A percentile compares a stretch with the other conserved stretches of the same genome.
These are phyloP conservation scores for Tuber melanosporum DNA, from an alignment of 495 filamentous ascomycete species.

Conservation along the genomic window DNA sequence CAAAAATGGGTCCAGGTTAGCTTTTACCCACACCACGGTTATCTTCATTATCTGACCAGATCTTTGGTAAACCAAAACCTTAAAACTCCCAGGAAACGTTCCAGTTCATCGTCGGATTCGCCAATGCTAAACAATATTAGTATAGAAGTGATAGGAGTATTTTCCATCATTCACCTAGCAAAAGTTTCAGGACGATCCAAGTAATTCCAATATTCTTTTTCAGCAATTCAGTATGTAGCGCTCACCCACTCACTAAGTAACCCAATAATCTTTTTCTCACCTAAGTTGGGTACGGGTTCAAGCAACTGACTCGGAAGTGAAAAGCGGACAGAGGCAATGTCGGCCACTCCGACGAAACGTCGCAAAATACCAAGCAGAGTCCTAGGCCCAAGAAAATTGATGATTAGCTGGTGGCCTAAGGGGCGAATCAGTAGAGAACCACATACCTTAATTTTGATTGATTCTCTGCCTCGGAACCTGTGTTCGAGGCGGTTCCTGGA, in stretches of 20 bases:
- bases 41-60: conserved; percentile 50
- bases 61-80: conserved; percentile 99
- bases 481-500: conserved; percentile 33
- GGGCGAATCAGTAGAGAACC: neutral
- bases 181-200: conserved; percentile 93
- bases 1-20: neutral
- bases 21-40: neutral
- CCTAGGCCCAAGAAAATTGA: conserved; percentile 12
- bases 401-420: conserved; percentile 10
- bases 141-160: conserved; percentile 4
- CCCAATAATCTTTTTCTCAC: conserved; percentile 46
- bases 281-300: conserved; percentile 88
- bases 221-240: neutral
- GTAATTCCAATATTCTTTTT: conserved; percentile 93
- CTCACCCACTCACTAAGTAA: conserved; percentile 13
- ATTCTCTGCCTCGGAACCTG: conserved; percentile 37
- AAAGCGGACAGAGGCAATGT: conserved; percentile 92
- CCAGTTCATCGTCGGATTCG: conserved; percentile 81
- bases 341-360: conserved; percentile 83
- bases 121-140: conserved; percentile 63
- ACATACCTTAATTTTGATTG: conserved; percentile 39
- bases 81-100: conserved; percentile 85
- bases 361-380: conserved; percentile 39
- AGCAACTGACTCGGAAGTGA: conserved; percentile 90
- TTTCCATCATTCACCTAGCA: conserved; percentile 52